Evolutionary conservation across 768 basidiomycete genomes (phyloP).

Genomic region (Lactarius sanguifluus): DNA sequence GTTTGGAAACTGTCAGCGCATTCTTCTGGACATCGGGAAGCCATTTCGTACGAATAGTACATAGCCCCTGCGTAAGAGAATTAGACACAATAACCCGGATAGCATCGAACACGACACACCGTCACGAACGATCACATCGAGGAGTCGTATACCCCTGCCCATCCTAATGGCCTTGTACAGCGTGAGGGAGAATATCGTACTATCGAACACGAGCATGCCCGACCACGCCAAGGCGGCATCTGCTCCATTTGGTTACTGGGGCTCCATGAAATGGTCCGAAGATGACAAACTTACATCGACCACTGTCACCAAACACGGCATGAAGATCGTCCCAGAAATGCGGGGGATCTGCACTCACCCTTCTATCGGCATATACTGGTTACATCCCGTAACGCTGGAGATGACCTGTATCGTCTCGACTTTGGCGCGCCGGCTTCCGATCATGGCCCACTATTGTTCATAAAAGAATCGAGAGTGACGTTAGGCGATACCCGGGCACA

Average conservation of each 20-base stretch:
- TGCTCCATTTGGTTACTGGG: not conserved
- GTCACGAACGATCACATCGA: slow-evolving; percentile 23
- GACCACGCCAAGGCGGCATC: slow-evolving; percentile 19
- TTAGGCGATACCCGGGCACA: not conserved
- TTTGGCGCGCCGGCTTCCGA: not conserved
- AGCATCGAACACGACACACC: not conserved
- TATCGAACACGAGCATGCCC: slow-evolving; percentile 16
- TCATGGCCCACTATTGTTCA: not conserved
- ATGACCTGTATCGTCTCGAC: slow-evolving; percentile 5
- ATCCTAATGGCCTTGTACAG: slow-evolving; percentile 19
- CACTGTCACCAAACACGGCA: not conserved
- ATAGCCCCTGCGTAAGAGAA: slow-evolving; percentile 12
- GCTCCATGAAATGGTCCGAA: not conserved
- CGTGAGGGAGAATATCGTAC: slow-evolving; percentile 19
- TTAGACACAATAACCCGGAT: not conserved
- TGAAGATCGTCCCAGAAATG: not conserved
- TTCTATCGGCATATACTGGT: slow-evolving; percentile 1
- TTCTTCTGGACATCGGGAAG: not conserved
- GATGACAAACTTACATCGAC: slow-evolving; percentile 7
- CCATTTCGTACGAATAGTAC: slow-evolving; percentile 18
- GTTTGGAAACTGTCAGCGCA: not conserved
- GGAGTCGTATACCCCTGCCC: slow-evolving; percentile 12
- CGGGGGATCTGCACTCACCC: slow-evolving; percentile 7
- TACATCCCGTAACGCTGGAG: slow-evolving; percentile 13
- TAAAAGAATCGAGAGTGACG: too few species aligned